phyloP scores from a whole-genome alignment of 495 filamentous ascomycete genomes.

The Cryomyces minteri region DNA sequence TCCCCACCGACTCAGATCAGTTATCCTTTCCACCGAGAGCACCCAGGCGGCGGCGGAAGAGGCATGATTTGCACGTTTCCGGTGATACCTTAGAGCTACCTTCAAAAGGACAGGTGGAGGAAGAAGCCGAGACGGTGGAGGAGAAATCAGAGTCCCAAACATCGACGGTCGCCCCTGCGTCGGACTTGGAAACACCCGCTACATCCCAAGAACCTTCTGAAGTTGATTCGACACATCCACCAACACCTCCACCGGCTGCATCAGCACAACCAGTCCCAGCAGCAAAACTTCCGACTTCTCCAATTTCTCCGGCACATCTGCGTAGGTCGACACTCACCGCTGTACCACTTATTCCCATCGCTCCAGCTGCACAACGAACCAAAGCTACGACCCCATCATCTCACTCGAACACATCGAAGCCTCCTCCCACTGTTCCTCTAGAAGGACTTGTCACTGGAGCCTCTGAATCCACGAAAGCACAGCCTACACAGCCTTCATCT shows the following conservation, averaged over 20 bases:
- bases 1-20: conserved; percentile 30
- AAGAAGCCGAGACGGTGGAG: conserved; percentile 12
- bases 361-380: conserved; percentile 46
- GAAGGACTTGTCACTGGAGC: conserved; percentile 5
- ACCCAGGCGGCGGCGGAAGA: conserved; percentile 24
- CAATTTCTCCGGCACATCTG: conserved; percentile 7
- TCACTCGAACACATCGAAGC: conserved; percentile 14
- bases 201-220: conserved; percentile 51
- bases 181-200: conserved; percentile 46
- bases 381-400: conserved; percentile 24
- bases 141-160: conserved; percentile 7
- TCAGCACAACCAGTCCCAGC: conserved; percentile 9
- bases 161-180: conserved; percentile 20
- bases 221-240: conserved; percentile 45
- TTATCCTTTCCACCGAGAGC: conserved; percentile 40
- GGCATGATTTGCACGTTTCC: conserved; percentile 20
- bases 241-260: conserved; percentile 44
- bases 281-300: conserved; percentile 4
- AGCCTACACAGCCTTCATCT: conserved; percentile 16
- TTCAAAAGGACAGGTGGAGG: conserved; percentile 20
- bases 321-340: conserved; percentile 26
- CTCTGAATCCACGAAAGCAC: conserved; percentile 5
- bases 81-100: conserved; percentile 30
- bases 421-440: conserved; percentile 2
- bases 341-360: conserved; percentile 45